Evolutionary conservation across 1,139 yeast species (phyloP).

Genomic region (Kodamaea sp.): DNA sequence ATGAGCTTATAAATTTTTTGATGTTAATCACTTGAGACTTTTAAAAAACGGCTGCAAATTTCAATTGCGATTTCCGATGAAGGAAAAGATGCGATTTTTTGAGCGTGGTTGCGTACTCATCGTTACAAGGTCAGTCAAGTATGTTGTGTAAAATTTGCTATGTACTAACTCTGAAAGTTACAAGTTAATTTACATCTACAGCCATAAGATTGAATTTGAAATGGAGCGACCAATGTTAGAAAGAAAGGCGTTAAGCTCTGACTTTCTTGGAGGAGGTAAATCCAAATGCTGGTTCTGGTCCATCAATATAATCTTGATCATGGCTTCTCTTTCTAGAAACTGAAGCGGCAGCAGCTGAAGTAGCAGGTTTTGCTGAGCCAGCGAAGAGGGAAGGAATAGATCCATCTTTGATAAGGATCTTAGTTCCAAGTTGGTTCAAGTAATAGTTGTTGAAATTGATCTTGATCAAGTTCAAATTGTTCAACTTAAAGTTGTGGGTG

Average conservation of each 20-base stretch:
- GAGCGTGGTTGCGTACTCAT: too few species aligned
- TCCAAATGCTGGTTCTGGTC: background rate
- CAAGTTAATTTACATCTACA: too few species aligned
- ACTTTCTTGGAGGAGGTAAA: constrained; percentile 4
- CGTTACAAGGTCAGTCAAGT: too few species aligned
- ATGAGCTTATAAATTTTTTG: too few species aligned
- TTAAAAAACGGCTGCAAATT: too few species aligned
- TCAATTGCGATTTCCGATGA: too few species aligned
- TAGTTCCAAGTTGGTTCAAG: constrained; percentile 35
- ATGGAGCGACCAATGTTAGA: too few species aligned
- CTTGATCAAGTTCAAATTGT: constrained; percentile 19
- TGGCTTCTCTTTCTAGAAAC: constrained; percentile 20
- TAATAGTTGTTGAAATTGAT: constrained; percentile 35
- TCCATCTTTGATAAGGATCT: constrained; percentile 25
- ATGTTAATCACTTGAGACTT: too few species aligned
- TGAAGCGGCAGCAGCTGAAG: background rate
- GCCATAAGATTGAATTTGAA: too few species aligned
- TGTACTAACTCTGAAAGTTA: too few species aligned
- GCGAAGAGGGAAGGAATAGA: constrained; percentile 18
- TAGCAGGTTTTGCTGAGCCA: constrained; percentile 2
- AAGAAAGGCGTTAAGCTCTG: constrained; percentile 4
- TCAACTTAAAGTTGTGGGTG: constrained; percentile 16
- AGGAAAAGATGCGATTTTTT: too few species aligned
- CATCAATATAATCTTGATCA: constrained; percentile 12
- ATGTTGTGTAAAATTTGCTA: too few species aligned